Conservation (phyloP, 139 green algal genomes). For the Micromonas pusilla region DNA sequence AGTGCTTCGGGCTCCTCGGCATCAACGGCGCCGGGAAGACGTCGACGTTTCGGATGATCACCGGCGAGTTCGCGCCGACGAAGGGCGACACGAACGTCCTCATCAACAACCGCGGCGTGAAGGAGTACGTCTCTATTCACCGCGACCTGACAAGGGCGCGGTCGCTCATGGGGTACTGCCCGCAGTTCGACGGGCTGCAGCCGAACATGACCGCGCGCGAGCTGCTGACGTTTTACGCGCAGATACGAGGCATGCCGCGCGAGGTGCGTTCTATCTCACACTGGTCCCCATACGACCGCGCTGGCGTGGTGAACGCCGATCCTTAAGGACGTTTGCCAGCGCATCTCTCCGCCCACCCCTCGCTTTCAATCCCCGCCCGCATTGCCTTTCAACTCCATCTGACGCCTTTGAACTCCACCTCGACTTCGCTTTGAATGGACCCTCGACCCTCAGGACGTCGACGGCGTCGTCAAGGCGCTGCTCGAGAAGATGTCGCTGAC, state of each 20-base stretch:
- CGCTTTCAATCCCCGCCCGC: no score
- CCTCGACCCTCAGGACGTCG: no score
- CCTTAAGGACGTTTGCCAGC: no score
- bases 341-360: no score
- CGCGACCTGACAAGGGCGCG: conserved; percentile 15
- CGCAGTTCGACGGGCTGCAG: conserved; percentile 52
- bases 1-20: conserved; percentile 65
- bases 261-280: no score
- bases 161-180: conserved; percentile 48
- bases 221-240: conserved; percentile 48
- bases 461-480: conserved; percentile 12
- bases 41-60: conserved; percentile 40
- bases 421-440: no score
- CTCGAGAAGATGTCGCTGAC: conserved; percentile 29
- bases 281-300: no score
- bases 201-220: conserved; percentile 45
- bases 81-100: conserved; percentile 2
- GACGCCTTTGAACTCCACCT: no score
- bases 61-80: conserved; percentile 24
- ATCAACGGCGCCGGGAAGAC: conserved; percentile 76
- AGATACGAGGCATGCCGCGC: conserved; percentile 39
- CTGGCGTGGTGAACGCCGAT: no score
- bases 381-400: no score
- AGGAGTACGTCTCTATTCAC: not conserved
- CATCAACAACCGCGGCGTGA: not conserved